These are phyloP conservation scores for Lathyrus oleraceus DNA, from an alignment of 306 rosid species.

Conservation along the genomic window DNA sequence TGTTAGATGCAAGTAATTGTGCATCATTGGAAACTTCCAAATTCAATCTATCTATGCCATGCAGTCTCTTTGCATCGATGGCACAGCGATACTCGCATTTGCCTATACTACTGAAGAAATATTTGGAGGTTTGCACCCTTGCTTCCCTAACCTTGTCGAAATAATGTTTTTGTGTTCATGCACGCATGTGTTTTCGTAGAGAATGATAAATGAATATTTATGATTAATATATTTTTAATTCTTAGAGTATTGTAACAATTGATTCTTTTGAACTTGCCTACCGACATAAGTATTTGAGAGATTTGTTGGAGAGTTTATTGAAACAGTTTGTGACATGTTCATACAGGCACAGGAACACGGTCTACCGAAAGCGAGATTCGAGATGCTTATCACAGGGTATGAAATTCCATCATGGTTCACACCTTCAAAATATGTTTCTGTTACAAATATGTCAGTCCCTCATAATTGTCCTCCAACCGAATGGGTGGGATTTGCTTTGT, in stretches of 20 bases:
- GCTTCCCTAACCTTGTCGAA: neutral
- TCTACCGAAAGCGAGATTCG: slow-evolving; percentile 31
- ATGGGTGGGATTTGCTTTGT: slow-evolving; percentile 45
- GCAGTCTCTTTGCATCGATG: slow-evolving; percentile 27
- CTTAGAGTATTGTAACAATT: too few species aligned
- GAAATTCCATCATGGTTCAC: slow-evolving; percentile 43
- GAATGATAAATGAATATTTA: too few species aligned
- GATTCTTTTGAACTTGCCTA: too few species aligned
- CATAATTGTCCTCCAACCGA: slow-evolving; percentile 21
- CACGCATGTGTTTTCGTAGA: too few species aligned
- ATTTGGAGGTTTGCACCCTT: slow-evolving; percentile 17
- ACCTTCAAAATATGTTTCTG: slow-evolving; percentile 23
- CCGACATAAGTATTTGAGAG: too few species aligned
- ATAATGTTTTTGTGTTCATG: too few species aligned
- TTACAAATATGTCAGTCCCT: slow-evolving; percentile 28
- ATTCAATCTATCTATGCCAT: slow-evolving; percentile 29
- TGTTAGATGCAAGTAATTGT: slow-evolving; percentile 33
- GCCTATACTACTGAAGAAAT: neutral
- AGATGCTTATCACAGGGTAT: slow-evolving; percentile 37
- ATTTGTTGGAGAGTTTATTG: neutral
- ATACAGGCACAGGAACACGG: neutral
- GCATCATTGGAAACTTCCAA: slow-evolving; percentile 28
- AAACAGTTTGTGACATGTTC: neutral
- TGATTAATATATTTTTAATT: too few species aligned
- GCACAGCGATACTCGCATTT: neutral